These are phyloP conservation scores for Uronychia binucleata DNA, from an alignment of 73 alveolate species.

Conservation along the genomic window DNA sequence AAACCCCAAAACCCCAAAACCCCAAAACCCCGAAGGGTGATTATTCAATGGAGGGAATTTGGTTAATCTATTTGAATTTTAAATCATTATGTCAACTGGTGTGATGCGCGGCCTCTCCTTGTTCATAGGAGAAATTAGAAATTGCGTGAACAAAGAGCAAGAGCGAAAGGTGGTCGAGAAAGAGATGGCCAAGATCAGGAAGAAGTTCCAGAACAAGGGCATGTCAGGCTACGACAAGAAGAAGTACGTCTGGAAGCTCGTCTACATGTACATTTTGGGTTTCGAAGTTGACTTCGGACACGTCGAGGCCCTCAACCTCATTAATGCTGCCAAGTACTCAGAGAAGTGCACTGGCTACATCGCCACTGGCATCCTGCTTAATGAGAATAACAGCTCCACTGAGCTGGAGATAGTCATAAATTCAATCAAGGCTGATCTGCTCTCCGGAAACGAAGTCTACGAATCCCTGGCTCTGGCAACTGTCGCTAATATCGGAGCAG, in stretches of 20 bases:
- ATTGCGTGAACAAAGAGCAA: conserved; percentile 95
- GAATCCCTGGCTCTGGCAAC: conserved; percentile 95
- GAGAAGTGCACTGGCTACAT: conserved; percentile 99
- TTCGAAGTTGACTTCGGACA: conserved; percentile 98
- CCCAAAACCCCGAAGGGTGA: no score
- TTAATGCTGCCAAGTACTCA: conserved; percentile 91
- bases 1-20: background rate
- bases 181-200: conserved; percentile 97
- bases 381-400: conserved; percentile 80
- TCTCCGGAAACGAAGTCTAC: conserved; percentile 87
- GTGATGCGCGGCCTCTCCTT: conserved; percentile 95
- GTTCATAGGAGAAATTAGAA: conserved; percentile 96
- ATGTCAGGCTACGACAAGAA: conserved; percentile 96
- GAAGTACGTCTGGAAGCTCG: conserved; percentile 97
- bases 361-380: conserved; percentile 94
- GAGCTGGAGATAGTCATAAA: conserved; percentile 85
- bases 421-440: conserved; percentile 92
- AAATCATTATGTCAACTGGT: conserved; percentile 15
- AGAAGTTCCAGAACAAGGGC: conserved; percentile 87
- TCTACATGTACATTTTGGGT: conserved; percentile 93
- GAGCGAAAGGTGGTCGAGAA: conserved; percentile 96
- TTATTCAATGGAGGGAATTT: no score
- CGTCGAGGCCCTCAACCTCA: conserved; percentile 90
- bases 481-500: conserved; percentile 91
- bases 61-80: background rate